Conservation (phyloP, 1,139 yeast genomes). For the Ogataea hybrid region DNA sequence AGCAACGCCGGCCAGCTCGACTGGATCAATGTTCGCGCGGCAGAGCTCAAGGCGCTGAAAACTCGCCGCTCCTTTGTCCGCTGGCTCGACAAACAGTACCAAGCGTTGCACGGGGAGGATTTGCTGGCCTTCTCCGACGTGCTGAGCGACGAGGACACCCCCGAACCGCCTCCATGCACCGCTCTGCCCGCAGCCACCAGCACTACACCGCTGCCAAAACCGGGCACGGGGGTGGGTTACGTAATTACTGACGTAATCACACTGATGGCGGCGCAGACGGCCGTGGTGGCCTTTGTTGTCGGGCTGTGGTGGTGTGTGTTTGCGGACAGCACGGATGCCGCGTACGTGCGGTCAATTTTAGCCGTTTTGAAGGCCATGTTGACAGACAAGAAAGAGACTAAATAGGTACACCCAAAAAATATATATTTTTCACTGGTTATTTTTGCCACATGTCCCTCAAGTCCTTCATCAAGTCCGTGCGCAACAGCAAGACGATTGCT, state of each 20-base stretch:
- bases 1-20: constrained; percentile 10
- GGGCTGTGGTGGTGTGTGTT: constrained; percentile 6
- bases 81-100: constrained; percentile 15
- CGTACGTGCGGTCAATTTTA: constrained; percentile 13
- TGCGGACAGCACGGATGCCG: constrained; percentile 8
- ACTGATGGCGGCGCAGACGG: constrained; percentile 1
- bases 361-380: constrained; percentile 16
- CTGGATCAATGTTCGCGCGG: constrained; percentile 9
- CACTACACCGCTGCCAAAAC: not conserved
- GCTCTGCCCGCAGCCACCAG: not conserved
- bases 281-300: not conserved
- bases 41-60: constrained; percentile 8
- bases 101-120: constrained; percentile 7
- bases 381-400: constrained; percentile 7
- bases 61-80: constrained; percentile 11
- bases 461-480: constrained; percentile 84
- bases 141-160: constrained; percentile 11
- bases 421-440: constrained; percentile 5
- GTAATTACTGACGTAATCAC: constrained; percentile 4
- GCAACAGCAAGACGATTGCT: constrained; percentile 94
- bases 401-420: constrained; percentile 1
- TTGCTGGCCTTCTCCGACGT: constrained; percentile 7
- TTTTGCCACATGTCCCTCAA: constrained; percentile 49
- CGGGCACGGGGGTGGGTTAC: not conserved
- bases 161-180: constrained; percentile 1